Conservation (phyloP, 345 rosid genomes). For the Salix arbutifolia region DNA sequence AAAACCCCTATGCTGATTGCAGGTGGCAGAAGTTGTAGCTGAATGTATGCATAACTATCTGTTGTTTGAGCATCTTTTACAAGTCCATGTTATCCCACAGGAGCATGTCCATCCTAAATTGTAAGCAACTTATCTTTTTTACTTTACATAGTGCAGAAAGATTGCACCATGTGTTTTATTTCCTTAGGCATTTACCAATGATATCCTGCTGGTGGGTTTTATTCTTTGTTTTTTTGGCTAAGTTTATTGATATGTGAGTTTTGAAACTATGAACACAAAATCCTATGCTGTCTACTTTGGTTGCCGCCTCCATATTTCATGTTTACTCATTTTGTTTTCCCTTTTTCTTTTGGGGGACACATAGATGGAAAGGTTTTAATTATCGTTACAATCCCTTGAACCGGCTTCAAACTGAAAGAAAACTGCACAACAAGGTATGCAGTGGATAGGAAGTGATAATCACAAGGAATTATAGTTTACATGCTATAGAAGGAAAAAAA, state of each 20-base stretch:
- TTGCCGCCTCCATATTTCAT: background rate
- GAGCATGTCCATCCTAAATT: slow-evolving; percentile 75
- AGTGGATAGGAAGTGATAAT: background rate
- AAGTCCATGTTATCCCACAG: slow-evolving; percentile 61
- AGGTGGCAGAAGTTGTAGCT: slow-evolving; percentile 94
- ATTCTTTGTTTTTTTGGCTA: background rate
- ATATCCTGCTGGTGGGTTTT: no score
- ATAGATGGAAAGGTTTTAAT: slow-evolving; percentile 83
- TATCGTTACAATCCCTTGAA: slow-evolving; percentile 54
- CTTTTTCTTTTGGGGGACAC: background rate
- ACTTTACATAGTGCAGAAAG: background rate
- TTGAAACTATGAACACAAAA: background rate
- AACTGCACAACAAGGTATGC: slow-evolving; percentile 62
- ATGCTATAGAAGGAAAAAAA: background rate
- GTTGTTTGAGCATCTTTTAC: slow-evolving; percentile 79
- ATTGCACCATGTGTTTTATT: background rate
- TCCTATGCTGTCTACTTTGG: background rate
- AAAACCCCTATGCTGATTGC: slow-evolving; percentile 12
- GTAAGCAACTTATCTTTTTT: slow-evolving; percentile 37
- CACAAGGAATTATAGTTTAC: background rate
- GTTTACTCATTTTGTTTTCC: background rate
- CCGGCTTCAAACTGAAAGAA: slow-evolving; percentile 53
- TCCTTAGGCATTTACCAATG: no score
- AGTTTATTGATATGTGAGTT: background rate
- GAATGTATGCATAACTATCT: slow-evolving; percentile 83